A percentile compares a stretch with the other conserved stretches of the same genome.
These are phyloP conservation scores for Cyberlindnera euphorbiae DNA, from an alignment of 805 yeast genomes.

Conservation along the genomic window DNA sequence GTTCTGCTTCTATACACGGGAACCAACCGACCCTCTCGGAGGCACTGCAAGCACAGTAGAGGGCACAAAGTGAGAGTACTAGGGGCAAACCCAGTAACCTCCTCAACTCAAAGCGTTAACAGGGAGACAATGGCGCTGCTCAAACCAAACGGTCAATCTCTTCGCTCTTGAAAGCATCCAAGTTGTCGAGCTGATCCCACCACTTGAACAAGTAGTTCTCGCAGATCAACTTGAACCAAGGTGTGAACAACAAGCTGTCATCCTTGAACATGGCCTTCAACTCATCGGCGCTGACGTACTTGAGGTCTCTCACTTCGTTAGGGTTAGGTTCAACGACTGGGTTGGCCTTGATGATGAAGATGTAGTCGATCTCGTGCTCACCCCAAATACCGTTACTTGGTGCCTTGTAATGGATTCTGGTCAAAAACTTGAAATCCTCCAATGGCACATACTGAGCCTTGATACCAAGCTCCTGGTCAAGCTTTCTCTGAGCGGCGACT, in stretches of 20 bases:
- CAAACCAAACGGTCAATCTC: slow-evolving; percentile 24
- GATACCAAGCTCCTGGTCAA: slow-evolving; percentile 92
- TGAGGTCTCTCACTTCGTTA: slow-evolving; percentile 81
- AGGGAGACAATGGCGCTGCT: too few relatives aligned
- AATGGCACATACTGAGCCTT: slow-evolving; percentile 50
- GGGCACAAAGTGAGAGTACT: background rate
- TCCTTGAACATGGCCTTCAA: slow-evolving; percentile 76
- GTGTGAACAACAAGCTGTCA: slow-evolving; percentile 70
- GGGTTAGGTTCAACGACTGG: slow-evolving; percentile 53
- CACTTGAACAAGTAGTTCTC: slow-evolving; percentile 85
- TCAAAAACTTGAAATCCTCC: slow-evolving; percentile 72
- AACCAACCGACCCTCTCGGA: too few relatives aligned
- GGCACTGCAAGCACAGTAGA: too few relatives aligned
- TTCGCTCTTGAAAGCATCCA: slow-evolving; percentile 45
- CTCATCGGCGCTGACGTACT: slow-evolving; percentile 65
- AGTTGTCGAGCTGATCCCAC: slow-evolving; percentile 77
- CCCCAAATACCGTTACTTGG: slow-evolving; percentile 87
- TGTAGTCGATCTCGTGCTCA: slow-evolving; percentile 96
- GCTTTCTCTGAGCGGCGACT: slow-evolving; percentile 86
- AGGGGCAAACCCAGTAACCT: too few relatives aligned
- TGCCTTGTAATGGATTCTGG: slow-evolving; percentile 93
- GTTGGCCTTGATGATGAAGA: slow-evolving; percentile 64
- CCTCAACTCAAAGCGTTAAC: too few relatives aligned
- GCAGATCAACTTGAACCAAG: slow-evolving; percentile 97
- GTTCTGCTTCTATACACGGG: too few relatives aligned